A percentile compares a stretch with the other conserved stretches of the same genome.
Evolutionary conservation across 1,139 yeast genomes (phyloP).

Genomic region (Yamadazyma epiphylla): DNA sequence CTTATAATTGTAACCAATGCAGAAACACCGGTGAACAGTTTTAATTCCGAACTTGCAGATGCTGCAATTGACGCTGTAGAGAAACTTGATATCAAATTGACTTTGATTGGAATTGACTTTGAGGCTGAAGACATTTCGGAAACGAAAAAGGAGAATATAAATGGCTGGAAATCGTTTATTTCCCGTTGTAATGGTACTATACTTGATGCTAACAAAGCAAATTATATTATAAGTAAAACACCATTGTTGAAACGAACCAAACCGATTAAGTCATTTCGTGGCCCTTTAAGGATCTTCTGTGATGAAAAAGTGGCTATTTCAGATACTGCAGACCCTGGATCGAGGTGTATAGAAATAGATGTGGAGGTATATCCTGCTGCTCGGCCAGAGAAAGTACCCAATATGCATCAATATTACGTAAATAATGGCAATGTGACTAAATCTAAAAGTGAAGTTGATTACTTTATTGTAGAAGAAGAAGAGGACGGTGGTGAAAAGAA

Average conservation of each 20-base stretch:
- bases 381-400: constrained; percentile 36
- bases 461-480: constrained; percentile 19
- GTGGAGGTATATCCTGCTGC: constrained; percentile 69
- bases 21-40: constrained; percentile 10
- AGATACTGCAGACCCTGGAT: constrained; percentile 10
- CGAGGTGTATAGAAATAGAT: constrained; percentile 17
- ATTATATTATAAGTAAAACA: constrained; percentile 9
- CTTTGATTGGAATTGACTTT: constrained; percentile 30
- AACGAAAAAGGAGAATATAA: constrained; percentile 12
- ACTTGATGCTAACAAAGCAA: constrained; percentile 15
- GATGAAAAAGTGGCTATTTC: constrained; percentile 9
- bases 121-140: constrained; percentile 13
- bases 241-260: constrained; percentile 32
- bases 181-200: constrained; percentile 10
- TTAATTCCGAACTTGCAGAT: constrained; percentile 12
- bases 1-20: constrained; percentile 48
- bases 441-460: constrained; percentile 19
- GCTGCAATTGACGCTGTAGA: constrained; percentile 17
- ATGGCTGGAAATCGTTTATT: too few relatives aligned
- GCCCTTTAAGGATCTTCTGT: constrained; percentile 38
- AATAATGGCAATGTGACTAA: constrained; percentile 12
- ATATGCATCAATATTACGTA: constrained; percentile 28
- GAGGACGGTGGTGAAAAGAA: constrained; percentile 18
- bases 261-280: constrained; percentile 35
- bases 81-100: constrained; percentile 20